Evolutionary conservation across 129 eudicot species (phyloP).

Genomic region (Saposhnikovia divaricata): DNA sequence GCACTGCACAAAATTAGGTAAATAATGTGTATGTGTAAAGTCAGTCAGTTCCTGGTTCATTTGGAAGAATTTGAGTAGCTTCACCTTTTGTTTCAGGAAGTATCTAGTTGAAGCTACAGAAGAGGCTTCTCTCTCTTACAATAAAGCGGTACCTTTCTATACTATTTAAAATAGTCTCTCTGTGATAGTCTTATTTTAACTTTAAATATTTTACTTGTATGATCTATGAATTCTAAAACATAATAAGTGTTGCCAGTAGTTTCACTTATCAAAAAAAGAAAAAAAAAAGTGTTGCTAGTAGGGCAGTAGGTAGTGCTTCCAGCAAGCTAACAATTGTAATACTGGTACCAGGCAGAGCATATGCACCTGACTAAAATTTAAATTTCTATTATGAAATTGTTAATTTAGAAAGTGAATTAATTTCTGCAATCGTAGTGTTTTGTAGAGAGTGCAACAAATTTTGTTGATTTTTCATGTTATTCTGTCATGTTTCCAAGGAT

Average conservation of each 20-base stretch:
- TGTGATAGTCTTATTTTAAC: neutral
- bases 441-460: neutral
- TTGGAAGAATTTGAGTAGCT: neutral
- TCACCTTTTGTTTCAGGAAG: conserved; percentile 44
- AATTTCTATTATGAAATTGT: neutral
- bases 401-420: neutral
- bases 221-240: neutral
- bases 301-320: neutral
- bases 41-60: neutral
- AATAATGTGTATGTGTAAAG: neutral
- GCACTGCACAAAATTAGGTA: conserved; percentile 94
- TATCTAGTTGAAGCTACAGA: conserved; percentile 90
- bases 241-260: neutral
- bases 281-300: too few species aligned
- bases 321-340: neutral
- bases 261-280: too few species aligned
- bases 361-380: neutral
- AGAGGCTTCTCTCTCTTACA: conserved; percentile 91
- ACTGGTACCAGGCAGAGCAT: neutral
- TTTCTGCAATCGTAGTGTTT: neutral
- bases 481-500: neutral
- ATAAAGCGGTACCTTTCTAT: conserved; percentile 66
- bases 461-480: neutral
- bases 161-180: neutral
- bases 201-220: neutral